These are phyloP conservation scores for Buddleja alternifolia DNA, from an alignment of 257 asterid genomes.

Conservation along the genomic window DNA sequence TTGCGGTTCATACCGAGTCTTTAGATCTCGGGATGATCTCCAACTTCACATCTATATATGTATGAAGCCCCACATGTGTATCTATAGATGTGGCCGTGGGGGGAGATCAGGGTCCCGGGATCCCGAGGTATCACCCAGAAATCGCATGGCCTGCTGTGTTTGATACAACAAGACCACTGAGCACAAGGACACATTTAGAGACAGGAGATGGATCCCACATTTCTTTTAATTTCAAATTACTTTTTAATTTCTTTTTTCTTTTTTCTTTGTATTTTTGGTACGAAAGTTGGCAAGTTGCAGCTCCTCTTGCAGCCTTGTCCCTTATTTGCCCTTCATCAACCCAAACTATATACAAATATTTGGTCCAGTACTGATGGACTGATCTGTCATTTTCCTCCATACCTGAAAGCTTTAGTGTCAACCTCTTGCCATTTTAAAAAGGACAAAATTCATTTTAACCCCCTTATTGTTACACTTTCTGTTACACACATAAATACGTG, in stretches of 20 bases:
- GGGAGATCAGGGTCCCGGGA: too few relatives aligned
- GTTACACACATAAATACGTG: too few relatives aligned
- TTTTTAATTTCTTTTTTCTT: conserved; percentile 29
- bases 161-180: conserved; percentile 68
- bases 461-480: too few relatives aligned
- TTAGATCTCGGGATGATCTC: too few relatives aligned
- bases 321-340: conserved; percentile 18
- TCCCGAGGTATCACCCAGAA: too few relatives aligned
- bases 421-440: too few relatives aligned
- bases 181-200: conserved; percentile 43
- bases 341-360: conserved; percentile 15
- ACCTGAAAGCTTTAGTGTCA: too few relatives aligned
- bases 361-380: conserved; percentile 22
- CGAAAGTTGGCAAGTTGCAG: conserved; percentile 24
- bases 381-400: conserved; percentile 30
- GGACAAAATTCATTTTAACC: too few relatives aligned
- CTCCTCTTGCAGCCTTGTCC: conserved; percentile 28
- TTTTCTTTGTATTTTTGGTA: conserved; percentile 22
- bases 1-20: too few relatives aligned
- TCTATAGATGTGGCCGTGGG: too few relatives aligned
- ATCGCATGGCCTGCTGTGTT: conserved; percentile 28
- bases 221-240: conserved; percentile 21
- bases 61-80: too few relatives aligned
- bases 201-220: conserved; percentile 57
- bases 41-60: too few relatives aligned